A percentile compares a stretch with the other conserved stretches of the same genome.
Conservation (phyloP, 2,329 filamentous ascomycete genomes). For the Diplodia seriata region DNA sequence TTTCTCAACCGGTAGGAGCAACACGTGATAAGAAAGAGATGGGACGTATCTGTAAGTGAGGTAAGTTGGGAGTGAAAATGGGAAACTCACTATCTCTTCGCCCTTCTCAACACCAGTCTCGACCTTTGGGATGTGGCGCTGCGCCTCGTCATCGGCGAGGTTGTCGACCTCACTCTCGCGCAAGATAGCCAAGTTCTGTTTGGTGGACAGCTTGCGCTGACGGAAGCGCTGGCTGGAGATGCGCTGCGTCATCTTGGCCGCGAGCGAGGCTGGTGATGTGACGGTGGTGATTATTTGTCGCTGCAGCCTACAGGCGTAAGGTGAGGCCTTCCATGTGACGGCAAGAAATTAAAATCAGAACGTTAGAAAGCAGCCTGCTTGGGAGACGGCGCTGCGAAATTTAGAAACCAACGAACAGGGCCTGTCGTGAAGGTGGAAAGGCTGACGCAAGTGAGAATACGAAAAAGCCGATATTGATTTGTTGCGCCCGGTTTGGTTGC, state of each 20-base stretch:
- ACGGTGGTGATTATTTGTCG: conserved; percentile 5
- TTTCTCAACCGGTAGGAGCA: conserved; percentile 14
- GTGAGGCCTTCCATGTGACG: conserved; percentile 31
- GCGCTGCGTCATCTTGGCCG: conserved; percentile 46
- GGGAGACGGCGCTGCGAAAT: conserved; percentile 7
- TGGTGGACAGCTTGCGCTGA: conserved; percentile 90
- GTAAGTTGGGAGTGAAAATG: conserved; percentile 34
- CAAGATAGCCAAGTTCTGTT: conserved; percentile 85
- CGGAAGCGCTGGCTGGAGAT: conserved; percentile 67
- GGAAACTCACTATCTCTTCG: conserved; percentile 88
- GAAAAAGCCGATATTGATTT: background rate
- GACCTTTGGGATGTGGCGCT: conserved; percentile 81
- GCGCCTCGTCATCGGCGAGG: conserved; percentile 81
- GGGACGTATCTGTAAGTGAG: conserved; percentile 38
- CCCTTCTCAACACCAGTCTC: conserved; percentile 96
- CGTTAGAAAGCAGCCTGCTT: background rate
- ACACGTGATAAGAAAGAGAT: conserved; percentile 39
- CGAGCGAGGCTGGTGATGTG: background rate
- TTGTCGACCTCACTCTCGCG: conserved; percentile 90
- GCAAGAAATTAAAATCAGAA: conserved; percentile 19
- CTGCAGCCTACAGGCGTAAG: conserved; percentile 20
- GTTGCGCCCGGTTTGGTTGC: conserved; percentile 2
- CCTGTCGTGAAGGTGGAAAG: background rate
- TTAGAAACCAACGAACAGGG: conserved; percentile 5
- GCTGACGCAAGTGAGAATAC: background rate